These are phyloP conservation scores for Letharia columbiana DNA, from an alignment of 495 filamentous ascomycete species.

Conservation along the genomic window DNA sequence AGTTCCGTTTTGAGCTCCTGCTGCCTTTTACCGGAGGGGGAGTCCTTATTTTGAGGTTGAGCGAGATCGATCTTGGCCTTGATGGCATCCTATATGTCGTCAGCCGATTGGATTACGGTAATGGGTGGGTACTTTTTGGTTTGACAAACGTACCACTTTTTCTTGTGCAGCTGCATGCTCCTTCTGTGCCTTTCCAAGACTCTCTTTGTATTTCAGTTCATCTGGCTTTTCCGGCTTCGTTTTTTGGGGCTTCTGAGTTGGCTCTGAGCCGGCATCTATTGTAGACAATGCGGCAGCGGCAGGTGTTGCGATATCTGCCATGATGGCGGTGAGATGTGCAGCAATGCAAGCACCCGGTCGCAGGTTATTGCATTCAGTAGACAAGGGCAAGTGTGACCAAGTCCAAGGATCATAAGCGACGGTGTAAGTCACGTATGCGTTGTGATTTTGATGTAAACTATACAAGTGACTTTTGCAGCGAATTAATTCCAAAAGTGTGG, in stretches of 20 bases:
- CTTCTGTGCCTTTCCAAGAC: slow-evolving; percentile 70
- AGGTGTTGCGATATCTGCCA: slow-evolving; percentile 27
- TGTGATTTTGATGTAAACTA: background rate
- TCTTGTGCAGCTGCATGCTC: slow-evolving; percentile 64
- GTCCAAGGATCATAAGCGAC: background rate
- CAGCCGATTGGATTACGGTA: background rate
- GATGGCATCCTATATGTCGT: slow-evolving; percentile 57
- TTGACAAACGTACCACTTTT: slow-evolving; percentile 56
- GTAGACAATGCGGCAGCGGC: slow-evolving; percentile 25
- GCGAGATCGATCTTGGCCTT: slow-evolving; percentile 77
- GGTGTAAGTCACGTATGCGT: background rate
- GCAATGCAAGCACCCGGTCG: slow-evolving; percentile 1
- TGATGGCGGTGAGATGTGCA: slow-evolving; percentile 5
- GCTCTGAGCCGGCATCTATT: slow-evolving; percentile 24
- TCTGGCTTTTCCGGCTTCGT: slow-evolving; percentile 57
- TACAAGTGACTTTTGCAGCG: background rate
- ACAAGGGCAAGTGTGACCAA: background rate
- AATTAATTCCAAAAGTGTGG: background rate
- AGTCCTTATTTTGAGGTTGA: slow-evolving; percentile 65
- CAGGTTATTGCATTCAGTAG: slow-evolving; percentile 2
- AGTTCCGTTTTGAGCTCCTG: slow-evolving; percentile 71
- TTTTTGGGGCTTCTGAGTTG: slow-evolving; percentile 16
- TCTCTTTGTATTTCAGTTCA: slow-evolving; percentile 58
- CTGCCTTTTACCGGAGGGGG: slow-evolving; percentile 63
- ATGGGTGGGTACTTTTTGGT: background rate